phyloP scores from a whole-genome alignment of 495 filamentous ascomycete genomes.

The Podospora didyma region DNA sequence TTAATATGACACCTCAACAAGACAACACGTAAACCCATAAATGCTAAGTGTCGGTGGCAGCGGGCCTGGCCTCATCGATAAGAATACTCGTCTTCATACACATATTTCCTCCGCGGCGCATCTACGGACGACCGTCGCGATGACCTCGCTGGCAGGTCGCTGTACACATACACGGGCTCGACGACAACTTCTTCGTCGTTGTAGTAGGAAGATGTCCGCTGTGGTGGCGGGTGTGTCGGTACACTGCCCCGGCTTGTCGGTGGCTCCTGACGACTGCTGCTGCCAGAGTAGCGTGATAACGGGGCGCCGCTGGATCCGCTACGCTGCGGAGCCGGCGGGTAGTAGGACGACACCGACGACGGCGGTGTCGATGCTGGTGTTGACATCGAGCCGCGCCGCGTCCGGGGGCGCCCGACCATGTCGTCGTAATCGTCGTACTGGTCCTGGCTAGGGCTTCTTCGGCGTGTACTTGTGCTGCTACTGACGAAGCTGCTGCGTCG shows the following conservation, averaged over 20 bases:
- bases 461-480: too few species aligned
- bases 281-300: neutral
- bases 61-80: too few species aligned
- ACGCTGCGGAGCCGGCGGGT: conserved; percentile 11
- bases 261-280: neutral
- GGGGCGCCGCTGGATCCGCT: too few species aligned
- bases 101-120: neutral
- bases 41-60: too few species aligned
- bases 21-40: too few species aligned
- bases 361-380: neutral
- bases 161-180: conserved; percentile 11
- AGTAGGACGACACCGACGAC: conserved; percentile 1
- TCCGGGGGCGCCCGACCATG: too few species aligned
- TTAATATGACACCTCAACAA: conserved; percentile 2
- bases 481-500: too few species aligned
- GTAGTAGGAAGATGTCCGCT: neutral
- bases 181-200: conserved; percentile 1
- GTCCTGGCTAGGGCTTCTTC: too few species aligned
- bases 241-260: neutral
- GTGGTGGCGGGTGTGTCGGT: neutral
- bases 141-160: neutral
- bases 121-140: conserved; percentile 9
- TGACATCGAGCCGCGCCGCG: neutral
- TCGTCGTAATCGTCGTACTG: too few species aligned
- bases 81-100: conserved; percentile 6